These are phyloP conservation scores for Colletotrichum sublineola DNA, from an alignment of 2,329 filamentous ascomycete species.

Conservation along the genomic window DNA sequence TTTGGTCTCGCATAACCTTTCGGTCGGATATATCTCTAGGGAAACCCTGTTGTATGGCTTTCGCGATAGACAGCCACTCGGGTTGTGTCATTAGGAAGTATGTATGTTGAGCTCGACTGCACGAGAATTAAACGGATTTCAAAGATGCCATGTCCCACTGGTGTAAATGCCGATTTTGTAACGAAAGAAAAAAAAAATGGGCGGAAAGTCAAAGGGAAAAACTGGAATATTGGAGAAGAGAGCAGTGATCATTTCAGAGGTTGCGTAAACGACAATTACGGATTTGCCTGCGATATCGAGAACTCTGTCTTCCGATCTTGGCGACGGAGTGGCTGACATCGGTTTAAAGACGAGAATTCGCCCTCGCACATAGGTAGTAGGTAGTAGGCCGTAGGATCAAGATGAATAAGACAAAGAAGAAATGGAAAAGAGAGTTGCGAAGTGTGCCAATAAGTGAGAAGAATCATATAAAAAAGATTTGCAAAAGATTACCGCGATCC, in stretches of 20 bases:
- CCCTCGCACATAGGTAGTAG: background rate
- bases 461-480: background rate
- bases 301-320: too few species aligned
- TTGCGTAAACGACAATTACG: background rate
- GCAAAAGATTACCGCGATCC: conserved; percentile 25
- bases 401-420: background rate
- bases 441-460: too few species aligned
- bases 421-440: too few species aligned
- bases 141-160: background rate
- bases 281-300: background rate
- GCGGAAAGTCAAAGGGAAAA: background rate
- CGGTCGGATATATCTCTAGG: conserved; percentile 19
- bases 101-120: conserved; percentile 16
- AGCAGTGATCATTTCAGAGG: background rate
- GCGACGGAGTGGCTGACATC: background rate
- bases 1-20: conserved; percentile 33
- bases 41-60: conserved; percentile 13
- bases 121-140: conserved; percentile 20
- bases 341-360: background rate
- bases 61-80: conserved; percentile 18
- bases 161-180: background rate
- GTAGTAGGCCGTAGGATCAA: too few species aligned
- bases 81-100: conserved; percentile 6
- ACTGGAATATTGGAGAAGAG: background rate
- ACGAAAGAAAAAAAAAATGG: background rate